Evolutionary conservation across 768 basidiomycete genomes (phyloP).

Genomic region (Tylopilus intermedius): DNA sequence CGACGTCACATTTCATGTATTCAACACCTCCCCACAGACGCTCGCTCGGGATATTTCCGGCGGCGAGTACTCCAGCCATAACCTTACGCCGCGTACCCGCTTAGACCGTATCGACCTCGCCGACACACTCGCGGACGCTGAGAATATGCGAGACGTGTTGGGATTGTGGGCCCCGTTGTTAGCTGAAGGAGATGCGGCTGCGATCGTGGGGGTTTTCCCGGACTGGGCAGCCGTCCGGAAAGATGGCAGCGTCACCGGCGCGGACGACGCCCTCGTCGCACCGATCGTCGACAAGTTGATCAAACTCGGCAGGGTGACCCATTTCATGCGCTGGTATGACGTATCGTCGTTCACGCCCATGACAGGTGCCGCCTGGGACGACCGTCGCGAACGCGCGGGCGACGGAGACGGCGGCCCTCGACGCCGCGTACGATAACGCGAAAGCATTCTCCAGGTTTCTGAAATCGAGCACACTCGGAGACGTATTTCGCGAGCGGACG

Average conservation of each 20-base stretch:
- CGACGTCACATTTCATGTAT: slow-evolving; percentile 32
- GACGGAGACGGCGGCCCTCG: slow-evolving; percentile 5
- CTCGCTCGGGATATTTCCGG: slow-evolving; percentile 36
- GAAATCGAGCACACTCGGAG: slow-evolving; percentile 19
- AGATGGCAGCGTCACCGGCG: slow-evolving; percentile 11
- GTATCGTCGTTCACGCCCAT: neutral
- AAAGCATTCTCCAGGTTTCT: slow-evolving; percentile 33
- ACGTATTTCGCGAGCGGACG: slow-evolving; percentile 15
- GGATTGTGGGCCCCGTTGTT: slow-evolving; percentile 36
- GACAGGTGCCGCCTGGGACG: slow-evolving; percentile 15
- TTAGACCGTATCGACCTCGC: slow-evolving; percentile 46
- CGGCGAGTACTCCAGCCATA: slow-evolving; percentile 16
- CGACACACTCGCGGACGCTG: slow-evolving; percentile 35
- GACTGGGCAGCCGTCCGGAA: slow-evolving; percentile 32
- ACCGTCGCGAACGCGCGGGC: slow-evolving; percentile 2
- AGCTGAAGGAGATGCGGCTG: slow-evolving; percentile 22
- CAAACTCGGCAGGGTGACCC: slow-evolving; percentile 20
- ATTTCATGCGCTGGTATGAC: neutral
- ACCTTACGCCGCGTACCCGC: slow-evolving; percentile 23
- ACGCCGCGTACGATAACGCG: slow-evolving; percentile 39
- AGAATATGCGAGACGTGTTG: slow-evolving; percentile 28
- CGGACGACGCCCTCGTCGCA: slow-evolving; percentile 9
- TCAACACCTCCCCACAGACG: slow-evolving; percentile 32
- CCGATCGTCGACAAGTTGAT: slow-evolving; percentile 13
- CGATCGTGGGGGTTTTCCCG: slow-evolving; percentile 39